Base-by-base conservation (phyloP, 2,329 filamentous ascomycete species). In the Colletotrichum tropicicola region DNA sequence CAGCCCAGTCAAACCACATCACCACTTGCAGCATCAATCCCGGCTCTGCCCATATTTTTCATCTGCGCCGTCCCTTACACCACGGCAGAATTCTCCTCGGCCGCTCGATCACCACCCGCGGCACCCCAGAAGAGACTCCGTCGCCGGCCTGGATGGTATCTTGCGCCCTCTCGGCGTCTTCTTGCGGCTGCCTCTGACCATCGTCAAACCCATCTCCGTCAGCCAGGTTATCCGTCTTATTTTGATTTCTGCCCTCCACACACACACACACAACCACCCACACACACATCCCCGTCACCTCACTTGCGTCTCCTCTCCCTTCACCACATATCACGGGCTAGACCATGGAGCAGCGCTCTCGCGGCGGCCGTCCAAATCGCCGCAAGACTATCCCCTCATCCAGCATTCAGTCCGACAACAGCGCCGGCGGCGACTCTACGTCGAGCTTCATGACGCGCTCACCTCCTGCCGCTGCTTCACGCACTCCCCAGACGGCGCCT, bases 401-500 rank as follows among this genome's bases (percentile, higher is more conserved):
- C 19, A 58, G 51, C 32, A 28, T 66, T 25, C 63, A 66, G 30
- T 62, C 63, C 30, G 64, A 66, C 55, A 65, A 53, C 45, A 66
- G 58, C 43, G 49, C 32, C 28, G 64, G 35, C 32, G 47, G 25
- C 48, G 53, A 64, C 30, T 59, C 64, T 5, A 59, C 39, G 25
- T 54, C 64, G 5, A 60, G 35, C 64, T 58, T 52, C 56, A 62
- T 66, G 51, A 62, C 62, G 43, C 57, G 61, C 49, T 68, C 66
- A 37, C 66, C 66, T 23, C 57, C 57, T 21, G 39, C 54, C 19
- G 25, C 58, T 17, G 49, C 58, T 13, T 58, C 66, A 5, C 65
- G 56, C 28, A 67, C 67, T 21, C 67, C 67, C 19, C 67, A 68
- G 51, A 68, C 67, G 17, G 67, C 65, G 12, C 65, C 67, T 55